Conservation (phyloP, 805 yeast species). For the Isabelozyma pseudorhagii region DNA sequence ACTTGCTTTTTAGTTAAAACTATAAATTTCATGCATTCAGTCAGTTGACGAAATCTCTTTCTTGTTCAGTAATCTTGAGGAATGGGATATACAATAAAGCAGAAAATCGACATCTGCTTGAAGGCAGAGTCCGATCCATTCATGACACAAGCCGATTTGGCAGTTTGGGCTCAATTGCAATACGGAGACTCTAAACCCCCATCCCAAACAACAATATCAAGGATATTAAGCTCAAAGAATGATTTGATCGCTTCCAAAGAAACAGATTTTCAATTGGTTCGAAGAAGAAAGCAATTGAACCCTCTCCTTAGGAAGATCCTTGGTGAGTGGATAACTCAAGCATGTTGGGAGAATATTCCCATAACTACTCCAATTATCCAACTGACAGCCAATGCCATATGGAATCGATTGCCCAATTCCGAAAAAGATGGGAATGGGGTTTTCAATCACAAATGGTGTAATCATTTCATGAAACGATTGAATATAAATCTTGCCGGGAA, state of each 20-base stretch:
- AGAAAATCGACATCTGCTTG: slow-evolving; percentile 63
- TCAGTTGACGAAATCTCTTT: background rate
- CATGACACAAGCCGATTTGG: slow-evolving; percentile 66
- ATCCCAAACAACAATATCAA: slow-evolving; percentile 64
- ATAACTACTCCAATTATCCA: slow-evolving; percentile 62
- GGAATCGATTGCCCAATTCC: slow-evolving; percentile 55
- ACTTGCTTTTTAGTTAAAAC: background rate
- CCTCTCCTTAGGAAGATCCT: slow-evolving; percentile 54
- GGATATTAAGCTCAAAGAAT: slow-evolving; percentile 56
- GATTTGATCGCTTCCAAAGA: slow-evolving; percentile 49
- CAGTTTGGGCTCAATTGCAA: slow-evolving; percentile 58
- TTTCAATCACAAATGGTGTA: slow-evolving; percentile 64
- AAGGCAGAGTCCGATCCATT: slow-evolving; percentile 66
- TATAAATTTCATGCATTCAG: background rate
- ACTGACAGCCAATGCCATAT: slow-evolving; percentile 59
- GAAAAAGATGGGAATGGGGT: slow-evolving; percentile 62
- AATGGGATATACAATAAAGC: slow-evolving; percentile 60
- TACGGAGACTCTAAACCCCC: slow-evolving; percentile 54
- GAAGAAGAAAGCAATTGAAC: slow-evolving; percentile 55
- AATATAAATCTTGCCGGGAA: slow-evolving; percentile 50
- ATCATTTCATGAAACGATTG: slow-evolving; percentile 44
- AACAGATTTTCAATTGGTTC: slow-evolving; percentile 47
- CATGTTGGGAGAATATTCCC: slow-evolving; percentile 65
- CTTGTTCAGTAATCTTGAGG: background rate
- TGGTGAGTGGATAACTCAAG: slow-evolving; percentile 68